These are phyloP conservation scores for Metarhizium guizhouense DNA, from an alignment of 2,329 filamentous ascomycete species.

Conservation along the genomic window DNA sequence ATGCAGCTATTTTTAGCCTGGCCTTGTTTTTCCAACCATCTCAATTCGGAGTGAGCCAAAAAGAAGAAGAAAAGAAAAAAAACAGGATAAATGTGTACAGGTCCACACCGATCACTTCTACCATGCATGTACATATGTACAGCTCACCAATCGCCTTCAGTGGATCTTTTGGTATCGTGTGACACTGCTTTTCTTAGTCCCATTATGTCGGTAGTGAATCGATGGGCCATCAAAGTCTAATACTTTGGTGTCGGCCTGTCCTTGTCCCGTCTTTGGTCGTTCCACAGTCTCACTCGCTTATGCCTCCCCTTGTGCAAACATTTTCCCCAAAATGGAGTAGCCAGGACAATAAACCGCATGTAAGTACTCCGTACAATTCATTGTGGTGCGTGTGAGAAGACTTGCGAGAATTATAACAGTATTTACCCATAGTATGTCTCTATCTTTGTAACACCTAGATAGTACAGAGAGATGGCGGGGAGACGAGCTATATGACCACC, in stretches of 20 bases:
- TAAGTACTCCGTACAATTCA: no score
- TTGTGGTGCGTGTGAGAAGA: no score
- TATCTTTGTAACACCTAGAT: no score
- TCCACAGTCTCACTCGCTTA: not conserved
- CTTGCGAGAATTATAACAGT: no score
- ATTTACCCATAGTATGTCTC: no score
- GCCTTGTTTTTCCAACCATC: no score
- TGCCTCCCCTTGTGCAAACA: not conserved
- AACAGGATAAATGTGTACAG: not conserved
- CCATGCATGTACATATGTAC: not conserved
- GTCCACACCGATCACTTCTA: not conserved
- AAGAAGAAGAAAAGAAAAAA: not conserved
- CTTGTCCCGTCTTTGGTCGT: not conserved
- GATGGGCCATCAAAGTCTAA: not conserved
- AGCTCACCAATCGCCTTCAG: not conserved
- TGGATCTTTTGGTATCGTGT: not conserved
- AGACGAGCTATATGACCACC: not conserved
- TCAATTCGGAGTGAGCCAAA: not conserved
- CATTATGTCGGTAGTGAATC: not conserved
- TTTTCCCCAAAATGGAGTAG: not conserved
- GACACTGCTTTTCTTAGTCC: not conserved
- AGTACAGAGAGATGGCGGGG: no score
- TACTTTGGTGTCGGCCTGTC: not conserved
- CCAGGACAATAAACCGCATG: no score
- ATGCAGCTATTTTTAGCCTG: no score